Percentiles rank a stretch among this genome's conserved stretches.
Conservation (phyloP, 164 flowering plant genomes). For the Nymphaea colorata region DNA sequence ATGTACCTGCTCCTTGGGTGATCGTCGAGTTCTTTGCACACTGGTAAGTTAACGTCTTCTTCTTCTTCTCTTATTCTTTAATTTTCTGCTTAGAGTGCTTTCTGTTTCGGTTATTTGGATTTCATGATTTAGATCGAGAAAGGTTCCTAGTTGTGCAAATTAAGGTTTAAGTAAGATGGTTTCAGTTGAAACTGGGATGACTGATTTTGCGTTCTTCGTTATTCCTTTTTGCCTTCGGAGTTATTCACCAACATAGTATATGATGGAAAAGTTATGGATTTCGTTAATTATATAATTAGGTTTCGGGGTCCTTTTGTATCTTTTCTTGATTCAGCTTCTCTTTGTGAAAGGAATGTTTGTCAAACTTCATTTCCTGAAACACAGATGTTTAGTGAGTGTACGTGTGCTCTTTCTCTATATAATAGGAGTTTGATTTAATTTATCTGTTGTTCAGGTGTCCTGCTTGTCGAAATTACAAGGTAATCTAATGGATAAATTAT, state of each 20-base stretch:
- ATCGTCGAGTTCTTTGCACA: slow-evolving; percentile 86
- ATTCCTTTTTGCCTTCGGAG: too few species aligned
- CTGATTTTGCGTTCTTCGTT: too few species aligned
- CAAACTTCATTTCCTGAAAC: too few species aligned
- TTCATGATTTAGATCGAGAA: background rate
- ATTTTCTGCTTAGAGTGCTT: background rate
- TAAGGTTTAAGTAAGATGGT: too few species aligned
- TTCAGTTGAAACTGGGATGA: background rate
- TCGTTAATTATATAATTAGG: too few species aligned
- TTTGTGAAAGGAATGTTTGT: too few species aligned
- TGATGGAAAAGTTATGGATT: too few species aligned
- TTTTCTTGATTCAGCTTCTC: too few species aligned
- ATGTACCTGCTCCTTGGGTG: slow-evolving; percentile 54
- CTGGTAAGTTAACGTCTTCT: slow-evolving; percentile 38
- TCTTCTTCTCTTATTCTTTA: background rate
- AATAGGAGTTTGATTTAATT: background rate
- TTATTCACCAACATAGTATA: too few species aligned
- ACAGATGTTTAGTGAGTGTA: background rate
- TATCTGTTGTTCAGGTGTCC: slow-evolving; percentile 61
- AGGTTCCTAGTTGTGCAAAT: background rate
- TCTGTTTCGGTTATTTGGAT: background rate
- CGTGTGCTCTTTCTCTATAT: background rate
- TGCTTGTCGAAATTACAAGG: slow-evolving; percentile 98
- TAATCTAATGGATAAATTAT: slow-evolving; percentile 10
- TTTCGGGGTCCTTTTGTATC: too few species aligned